Conservation (phyloP, 1,139 yeast genomes). For the Spencermartinsiella ligniputridi region DNA sequence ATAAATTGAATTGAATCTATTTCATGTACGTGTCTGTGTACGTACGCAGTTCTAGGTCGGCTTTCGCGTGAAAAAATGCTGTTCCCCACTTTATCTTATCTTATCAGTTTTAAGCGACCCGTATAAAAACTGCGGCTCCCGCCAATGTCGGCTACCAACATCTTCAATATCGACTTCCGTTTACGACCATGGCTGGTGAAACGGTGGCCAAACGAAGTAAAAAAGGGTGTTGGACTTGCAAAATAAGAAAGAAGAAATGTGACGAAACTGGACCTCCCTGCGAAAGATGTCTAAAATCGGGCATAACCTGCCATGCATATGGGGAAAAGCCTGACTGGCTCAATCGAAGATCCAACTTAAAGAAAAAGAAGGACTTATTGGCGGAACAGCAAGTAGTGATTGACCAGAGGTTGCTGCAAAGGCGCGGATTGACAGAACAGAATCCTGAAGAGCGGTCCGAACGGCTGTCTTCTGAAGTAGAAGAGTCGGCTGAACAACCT, state of each 20-base stretch:
- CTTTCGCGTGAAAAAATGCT: too few relatives aligned
- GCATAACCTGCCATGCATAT: conserved; percentile 39
- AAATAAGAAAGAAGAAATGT: conserved; percentile 75
- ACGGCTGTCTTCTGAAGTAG: neutral
- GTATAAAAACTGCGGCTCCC: too few relatives aligned
- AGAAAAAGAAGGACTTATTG: neutral
- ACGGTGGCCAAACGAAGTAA: conserved; percentile 12
- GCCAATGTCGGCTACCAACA: too few relatives aligned
- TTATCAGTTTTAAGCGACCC: too few relatives aligned
- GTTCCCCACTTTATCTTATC: too few relatives aligned
- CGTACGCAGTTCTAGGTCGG: too few relatives aligned
- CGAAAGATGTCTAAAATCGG: conserved; percentile 24
- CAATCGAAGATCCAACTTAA: conserved; percentile 13
- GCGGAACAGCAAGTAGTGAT: neutral
- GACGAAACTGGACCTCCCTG: conserved; percentile 63
- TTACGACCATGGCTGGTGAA: too few relatives aligned
- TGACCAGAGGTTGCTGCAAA: neutral
- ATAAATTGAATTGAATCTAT: too few relatives aligned
- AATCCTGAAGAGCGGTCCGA: neutral
- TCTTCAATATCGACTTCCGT: too few relatives aligned
- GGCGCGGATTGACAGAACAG: too few relatives aligned
- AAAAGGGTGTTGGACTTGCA: conserved; percentile 51
- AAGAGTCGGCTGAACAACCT: neutral
- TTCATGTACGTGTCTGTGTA: too few relatives aligned
- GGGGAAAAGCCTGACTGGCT: conserved; percentile 17